Base-by-base conservation (phyloP, 345 rosid species). In the Brassica cretica region DNA sequence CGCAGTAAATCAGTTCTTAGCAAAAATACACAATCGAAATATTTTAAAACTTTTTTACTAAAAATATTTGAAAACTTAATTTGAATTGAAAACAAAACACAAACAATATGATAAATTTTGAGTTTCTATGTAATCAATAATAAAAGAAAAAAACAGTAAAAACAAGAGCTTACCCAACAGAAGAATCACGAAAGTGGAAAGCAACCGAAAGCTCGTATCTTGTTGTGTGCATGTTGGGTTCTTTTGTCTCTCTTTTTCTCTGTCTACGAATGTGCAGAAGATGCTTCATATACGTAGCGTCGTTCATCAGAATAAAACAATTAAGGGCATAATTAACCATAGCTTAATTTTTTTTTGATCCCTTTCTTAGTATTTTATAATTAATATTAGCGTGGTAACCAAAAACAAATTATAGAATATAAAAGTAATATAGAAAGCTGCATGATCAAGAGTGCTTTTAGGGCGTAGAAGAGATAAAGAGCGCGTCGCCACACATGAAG, bases 171-270 rank as follows among this genome's bases (percentile, higher is more conserved):
- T 41, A 72, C 68, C 81, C 19, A 71, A 72, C 27, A 59, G 72
- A 65, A 72, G 81, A 78, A 78, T 78, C 77, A 78, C 32, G 69
- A 73, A 79, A 79, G 78, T 68, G 82, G 82, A 79, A 79, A 79
- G 71, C 74, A 73, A 79, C 82, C 82, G 74, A 73, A 79, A 79
- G 82, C 64, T 71, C 77, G 44, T 72, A 44, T 78, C 77, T 78
- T 66, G 68, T 72, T 44, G 73, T 72, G 41, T 78, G 77, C 77
- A 73, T 79, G 78, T 79, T 79, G 82, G 82, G 71, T 74, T 67
- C 82, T 74, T 68, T 79, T 79, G 75, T 79, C 78, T 79, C 27
- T 71, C 68, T 72, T 78, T 78, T 39, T 78, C 76, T 78, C 70
- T 62, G 66, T 63, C 75, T 62, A 68, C 27, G 78, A 37, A 78